phyloP scores from a whole-genome alignment of 2,329 filamentous ascomycete species.

The Fusarium hostae region DNA sequence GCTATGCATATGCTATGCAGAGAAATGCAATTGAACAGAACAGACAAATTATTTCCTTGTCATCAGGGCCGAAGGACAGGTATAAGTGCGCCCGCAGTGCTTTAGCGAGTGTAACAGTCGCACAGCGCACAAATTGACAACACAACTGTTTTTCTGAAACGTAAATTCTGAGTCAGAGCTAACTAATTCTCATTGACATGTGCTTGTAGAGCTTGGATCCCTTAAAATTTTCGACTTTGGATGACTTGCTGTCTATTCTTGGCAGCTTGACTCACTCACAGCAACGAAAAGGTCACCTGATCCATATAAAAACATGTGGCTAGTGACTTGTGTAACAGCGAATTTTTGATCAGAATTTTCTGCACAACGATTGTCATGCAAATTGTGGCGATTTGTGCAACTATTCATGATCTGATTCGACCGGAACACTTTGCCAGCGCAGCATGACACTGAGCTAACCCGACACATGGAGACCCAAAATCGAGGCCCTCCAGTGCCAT shows the following conservation, averaged over 20 bases:
- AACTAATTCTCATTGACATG: neutral
- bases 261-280: slow-evolving; percentile 17
- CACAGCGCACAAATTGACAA: slow-evolving; percentile 14
- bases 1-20: slow-evolving; percentile 10
- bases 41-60: neutral
- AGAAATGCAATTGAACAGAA: neutral
- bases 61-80: neutral
- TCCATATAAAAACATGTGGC: slow-evolving; percentile 15
- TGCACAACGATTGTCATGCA: slow-evolving; percentile 11
- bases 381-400: slow-evolving; percentile 17
- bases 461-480: slow-evolving; percentile 5
- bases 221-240: neutral
- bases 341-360: neutral
- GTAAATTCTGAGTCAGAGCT: neutral
- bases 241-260: slow-evolving; percentile 11
- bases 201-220: neutral
- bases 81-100: slow-evolving; percentile 7
- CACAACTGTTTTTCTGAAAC: neutral
- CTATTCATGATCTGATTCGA: slow-evolving; percentile 22
- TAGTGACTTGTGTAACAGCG: slow-evolving; percentile 8
- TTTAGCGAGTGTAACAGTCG: slow-evolving; percentile 25
- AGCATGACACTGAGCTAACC: slow-evolving; percentile 15
- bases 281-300: slow-evolving; percentile 6
- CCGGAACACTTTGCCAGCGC: neutral
- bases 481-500: slow-evolving; percentile 29